Evolutionary conservation across 148 eudicot genomes (phyloP), one percentile per base, ranked within the genome.

Genomic region (Spergularia bocconei): DNA sequence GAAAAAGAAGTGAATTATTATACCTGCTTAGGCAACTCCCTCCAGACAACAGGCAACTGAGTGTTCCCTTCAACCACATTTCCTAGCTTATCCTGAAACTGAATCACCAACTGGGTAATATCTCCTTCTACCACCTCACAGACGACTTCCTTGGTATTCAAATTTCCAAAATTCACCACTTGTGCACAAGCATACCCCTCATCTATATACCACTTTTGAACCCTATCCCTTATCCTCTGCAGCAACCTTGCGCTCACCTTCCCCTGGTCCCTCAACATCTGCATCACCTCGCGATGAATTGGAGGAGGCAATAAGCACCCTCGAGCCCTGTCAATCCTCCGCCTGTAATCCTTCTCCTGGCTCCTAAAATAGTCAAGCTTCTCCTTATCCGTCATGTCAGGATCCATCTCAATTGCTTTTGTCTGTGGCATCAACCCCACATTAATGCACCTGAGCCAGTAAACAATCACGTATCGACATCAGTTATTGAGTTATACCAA

Each of bases 71-170:
- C 97, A n/a, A 91, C 88, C 11, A 90, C 85, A 85, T 95, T 92
- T 39, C 98, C 98, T 67, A 95, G 91, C 86, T 95, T 95, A 85
- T 95, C 98, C 87, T 92, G 96, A 81, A 89, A 95, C 74, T 95
- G 98, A 80, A 95, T 85, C 75, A 82, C 87, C 85, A 95, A 59
- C 79, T 92, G 86, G 0, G 97, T 95, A 71, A 95, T 88, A 87
- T 95, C 97, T 11, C 98, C 98, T 85, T 95, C 98, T 78, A 89
- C 88, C 53, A 95, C 98, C 87, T 95, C 98, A 80, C 97, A 95
- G 58, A 92, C 96, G 41, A 95, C 96, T 61, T 92, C 93, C 77
- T 87, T 90, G 0, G 97, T 92, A 81, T 95, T 88, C 86, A 92
- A 86, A 73, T 95, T 92, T 64, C 98, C 98, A 29, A 95, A 95